Base-by-base conservation (phyloP, 371 early-diverging fungal species). In the Mucor plumbeus region DNA sequence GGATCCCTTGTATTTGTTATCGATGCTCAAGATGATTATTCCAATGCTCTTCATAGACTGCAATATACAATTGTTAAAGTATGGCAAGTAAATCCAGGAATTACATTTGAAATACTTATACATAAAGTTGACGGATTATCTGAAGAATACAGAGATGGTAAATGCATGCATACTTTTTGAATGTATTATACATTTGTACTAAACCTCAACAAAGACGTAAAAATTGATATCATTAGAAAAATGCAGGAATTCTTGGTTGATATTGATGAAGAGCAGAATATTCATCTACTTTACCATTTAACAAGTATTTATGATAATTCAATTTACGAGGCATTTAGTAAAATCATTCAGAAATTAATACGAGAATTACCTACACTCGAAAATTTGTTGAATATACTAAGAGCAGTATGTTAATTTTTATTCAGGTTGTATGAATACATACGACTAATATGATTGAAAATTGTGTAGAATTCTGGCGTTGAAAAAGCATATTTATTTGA, bases 401-500 rank as follows among this genome's bases (percentile, higher is more conserved):
- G 96, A 74, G 89, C 94, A 64, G 95, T 94, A 90, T 61, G 84
- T 61, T 11, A 7, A 4, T 26, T 26, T 26, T 26, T 26, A 3
- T 26, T 3, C 26, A 26, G 26, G 3, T 26, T 26, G 26, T 26
- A 1, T 26, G 26, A 1, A 26, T 26, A 26, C 26, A 26, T 26
- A 19, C 10, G 35, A 31, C 3, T 11, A 63, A 11, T 35, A 36
- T 33, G 26, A 26, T 26, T 33, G 0, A n/a, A 26, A 26, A 26
- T 26, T 26, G 53, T 21, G 7, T 73, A 95, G 93, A 97, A 94
- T 71, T 95, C 97, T 3, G 92, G 93, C 10, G 92, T 97, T 63
- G 98, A 98, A 67, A 97, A 98, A 74, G 95, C 95, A 13, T 97
- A 95, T 74, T 76, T 98, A 50, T 96, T 98, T 72, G 98, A 98